Conservation (phyloP, 192 early-diverging fungal species). For the Rhizophagus clarus region DNA sequence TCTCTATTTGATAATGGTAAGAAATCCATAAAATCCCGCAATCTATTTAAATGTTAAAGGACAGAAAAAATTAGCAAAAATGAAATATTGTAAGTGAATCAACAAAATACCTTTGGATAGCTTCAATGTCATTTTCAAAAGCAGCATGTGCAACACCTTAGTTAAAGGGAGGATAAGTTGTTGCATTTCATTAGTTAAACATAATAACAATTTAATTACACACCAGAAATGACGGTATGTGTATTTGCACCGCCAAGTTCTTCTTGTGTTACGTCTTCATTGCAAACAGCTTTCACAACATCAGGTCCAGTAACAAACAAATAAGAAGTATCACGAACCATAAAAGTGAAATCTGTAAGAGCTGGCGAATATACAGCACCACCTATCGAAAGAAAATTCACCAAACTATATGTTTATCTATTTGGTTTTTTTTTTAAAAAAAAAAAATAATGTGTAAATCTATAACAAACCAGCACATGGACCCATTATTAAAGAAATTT, state of each 20-base stretch:
- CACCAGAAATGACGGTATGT: slow-evolving; percentile 87
- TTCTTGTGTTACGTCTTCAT: slow-evolving; percentile 94
- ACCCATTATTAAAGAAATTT: slow-evolving; percentile 96
- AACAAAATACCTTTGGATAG: slow-evolving; percentile 62
- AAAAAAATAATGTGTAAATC: neutral
- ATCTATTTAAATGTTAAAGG: slow-evolving; percentile 34
- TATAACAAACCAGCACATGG: slow-evolving; percentile 77
- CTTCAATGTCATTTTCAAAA: slow-evolving; percentile 94
- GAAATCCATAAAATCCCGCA: slow-evolving; percentile 87
- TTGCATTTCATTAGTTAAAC: neutral
- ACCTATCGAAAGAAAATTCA: slow-evolving; percentile 38
- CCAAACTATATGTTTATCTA: no score
- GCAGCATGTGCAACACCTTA: slow-evolving; percentile 80
- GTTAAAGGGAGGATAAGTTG: neutral
- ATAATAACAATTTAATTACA: neutral
- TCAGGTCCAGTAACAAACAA: slow-evolving; percentile 98
- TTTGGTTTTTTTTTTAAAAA: neutral
- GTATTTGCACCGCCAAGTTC: slow-evolving; percentile 89
- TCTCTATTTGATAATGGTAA: slow-evolving; percentile 85
- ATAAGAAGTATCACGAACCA: slow-evolving; percentile 95
- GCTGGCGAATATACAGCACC: slow-evolving; percentile 98
- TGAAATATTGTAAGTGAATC: neutral
- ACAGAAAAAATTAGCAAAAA: neutral
- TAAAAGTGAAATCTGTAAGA: slow-evolving; percentile 95
- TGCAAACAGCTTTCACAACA: slow-evolving; percentile 94